Conservation (phyloP, 2,329 filamentous ascomycete genomes). For the Triangularia setosa region DNA sequence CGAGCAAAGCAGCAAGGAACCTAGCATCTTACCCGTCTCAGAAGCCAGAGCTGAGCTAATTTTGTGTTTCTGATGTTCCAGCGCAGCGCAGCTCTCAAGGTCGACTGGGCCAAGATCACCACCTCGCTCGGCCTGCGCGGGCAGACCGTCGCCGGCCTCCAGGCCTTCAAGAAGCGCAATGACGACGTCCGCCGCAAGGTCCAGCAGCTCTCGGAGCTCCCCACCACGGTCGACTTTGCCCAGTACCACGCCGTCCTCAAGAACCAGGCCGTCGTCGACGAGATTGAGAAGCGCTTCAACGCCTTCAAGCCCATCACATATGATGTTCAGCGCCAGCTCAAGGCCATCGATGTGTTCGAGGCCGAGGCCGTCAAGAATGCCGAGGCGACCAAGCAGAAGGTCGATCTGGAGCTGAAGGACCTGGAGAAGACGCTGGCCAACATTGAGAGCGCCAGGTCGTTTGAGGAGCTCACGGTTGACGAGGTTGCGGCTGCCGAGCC, state of each 20-base stretch:
- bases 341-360: slow-evolving; percentile 98
- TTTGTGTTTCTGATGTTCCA: slow-evolving; percentile 33
- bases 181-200: slow-evolving; percentile 97
- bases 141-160: slow-evolving; percentile 85
- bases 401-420: slow-evolving; percentile 91
- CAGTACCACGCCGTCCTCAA: slow-evolving; percentile 90
- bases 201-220: slow-evolving; percentile 74
- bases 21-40: neutral
- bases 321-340: slow-evolving; percentile 89
- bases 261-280: slow-evolving; percentile 92
- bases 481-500: slow-evolving; percentile 91
- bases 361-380: slow-evolving; percentile 95
- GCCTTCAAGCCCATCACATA: slow-evolving; percentile 90
- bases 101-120: slow-evolving; percentile 97
- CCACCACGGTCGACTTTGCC: slow-evolving; percentile 85
- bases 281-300: slow-evolving; percentile 95
- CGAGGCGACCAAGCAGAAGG: slow-evolving; percentile 92
- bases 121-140: slow-evolving; percentile 93
- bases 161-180: slow-evolving; percentile 99
- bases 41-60: slow-evolving; percentile 48
- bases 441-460: slow-evolving; percentile 92
- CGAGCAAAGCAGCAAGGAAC: neutral
- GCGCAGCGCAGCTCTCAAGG: slow-evolving; percentile 93
- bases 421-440: slow-evolving; percentile 93
- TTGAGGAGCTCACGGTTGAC: slow-evolving; percentile 96